Percentiles rank a stretch among this genome's conserved stretches.
Conservation (phyloP, 331 rosid species). For the Malus hybrid region DNA sequence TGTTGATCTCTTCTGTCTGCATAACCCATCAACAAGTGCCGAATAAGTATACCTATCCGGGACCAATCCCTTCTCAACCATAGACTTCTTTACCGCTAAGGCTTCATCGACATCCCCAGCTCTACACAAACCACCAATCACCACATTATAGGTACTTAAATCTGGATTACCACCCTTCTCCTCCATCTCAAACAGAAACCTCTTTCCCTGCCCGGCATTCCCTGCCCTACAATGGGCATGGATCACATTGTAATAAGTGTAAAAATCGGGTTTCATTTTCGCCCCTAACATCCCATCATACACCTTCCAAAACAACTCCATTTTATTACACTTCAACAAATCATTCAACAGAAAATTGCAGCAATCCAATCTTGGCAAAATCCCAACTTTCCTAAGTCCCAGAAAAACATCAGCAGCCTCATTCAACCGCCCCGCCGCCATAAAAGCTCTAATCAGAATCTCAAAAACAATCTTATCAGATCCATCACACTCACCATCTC, state of each 20-base stretch:
- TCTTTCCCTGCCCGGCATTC: constrained; percentile 23
- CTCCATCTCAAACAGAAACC: constrained; percentile 39
- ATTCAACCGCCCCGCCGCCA: constrained; percentile 21
- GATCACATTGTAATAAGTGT: constrained; percentile 32
- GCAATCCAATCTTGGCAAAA: constrained; percentile 24
- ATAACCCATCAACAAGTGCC: constrained; percentile 35
- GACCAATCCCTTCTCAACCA: constrained; percentile 34
- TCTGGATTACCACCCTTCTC: constrained; percentile 37
- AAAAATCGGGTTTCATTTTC: constrained; percentile 27
- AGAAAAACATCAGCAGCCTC: constrained; percentile 34
- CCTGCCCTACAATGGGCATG: constrained; percentile 41
- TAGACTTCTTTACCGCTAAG: constrained; percentile 20
- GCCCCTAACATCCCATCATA: constrained; percentile 28
- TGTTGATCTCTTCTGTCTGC: constrained; percentile 24
- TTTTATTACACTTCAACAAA: constrained; percentile 25
- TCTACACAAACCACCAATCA: constrained; percentile 40
- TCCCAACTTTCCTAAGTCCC: constrained; percentile 17
- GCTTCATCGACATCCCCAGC: constrained; percentile 35
- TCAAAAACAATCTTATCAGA: constrained; percentile 29
- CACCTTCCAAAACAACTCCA: constrained; percentile 44
- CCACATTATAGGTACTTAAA: constrained; percentile 27
- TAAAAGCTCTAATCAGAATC: constrained; percentile 28
- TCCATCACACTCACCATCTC: background rate
- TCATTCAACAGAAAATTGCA: constrained; percentile 41
- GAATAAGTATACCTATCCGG: constrained; percentile 36